Conservation (phyloP, 2,329 filamentous ascomycete genomes). For the Trichophyton simii region DNA sequence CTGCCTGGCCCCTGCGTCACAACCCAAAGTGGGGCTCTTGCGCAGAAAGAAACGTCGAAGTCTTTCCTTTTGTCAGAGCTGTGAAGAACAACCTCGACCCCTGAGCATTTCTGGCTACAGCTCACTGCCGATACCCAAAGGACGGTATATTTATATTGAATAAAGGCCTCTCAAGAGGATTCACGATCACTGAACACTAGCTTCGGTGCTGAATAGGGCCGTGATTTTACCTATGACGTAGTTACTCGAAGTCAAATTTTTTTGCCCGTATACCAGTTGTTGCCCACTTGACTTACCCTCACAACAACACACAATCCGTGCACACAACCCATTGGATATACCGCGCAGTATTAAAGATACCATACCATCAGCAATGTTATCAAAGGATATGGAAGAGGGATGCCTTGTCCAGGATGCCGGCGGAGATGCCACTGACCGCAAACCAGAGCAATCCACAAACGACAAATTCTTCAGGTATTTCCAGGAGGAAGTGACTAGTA, state of each 20-base stretch:
- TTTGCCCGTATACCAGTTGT: neutral
- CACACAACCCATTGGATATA: neutral
- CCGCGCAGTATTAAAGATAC: neutral
- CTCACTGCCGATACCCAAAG: neutral
- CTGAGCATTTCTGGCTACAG: neutral
- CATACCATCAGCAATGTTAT: neutral
- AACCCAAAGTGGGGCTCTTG: neutral
- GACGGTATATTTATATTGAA: too few relatives aligned
- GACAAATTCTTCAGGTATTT: constrained; percentile 79
- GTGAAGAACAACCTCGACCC: neutral
- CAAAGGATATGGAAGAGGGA: neutral
- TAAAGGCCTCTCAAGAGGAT: neutral
- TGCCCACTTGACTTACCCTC: neutral
- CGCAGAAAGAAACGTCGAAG: neutral
- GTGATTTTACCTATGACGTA: neutral
- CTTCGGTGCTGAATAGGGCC: neutral
- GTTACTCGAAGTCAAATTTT: neutral
- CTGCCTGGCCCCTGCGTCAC: neutral
- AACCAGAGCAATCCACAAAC: constrained; percentile 42
- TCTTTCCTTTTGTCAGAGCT: neutral
- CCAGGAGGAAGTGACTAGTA: constrained; percentile 60
- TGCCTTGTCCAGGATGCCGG: neutral
- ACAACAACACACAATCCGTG: too few relatives aligned
- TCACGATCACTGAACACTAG: neutral
- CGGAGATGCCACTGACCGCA: constrained; percentile 20